phyloP scores from a whole-genome alignment of 805 yeast species.

The Kluyveromyces aestuarii region DNA sequence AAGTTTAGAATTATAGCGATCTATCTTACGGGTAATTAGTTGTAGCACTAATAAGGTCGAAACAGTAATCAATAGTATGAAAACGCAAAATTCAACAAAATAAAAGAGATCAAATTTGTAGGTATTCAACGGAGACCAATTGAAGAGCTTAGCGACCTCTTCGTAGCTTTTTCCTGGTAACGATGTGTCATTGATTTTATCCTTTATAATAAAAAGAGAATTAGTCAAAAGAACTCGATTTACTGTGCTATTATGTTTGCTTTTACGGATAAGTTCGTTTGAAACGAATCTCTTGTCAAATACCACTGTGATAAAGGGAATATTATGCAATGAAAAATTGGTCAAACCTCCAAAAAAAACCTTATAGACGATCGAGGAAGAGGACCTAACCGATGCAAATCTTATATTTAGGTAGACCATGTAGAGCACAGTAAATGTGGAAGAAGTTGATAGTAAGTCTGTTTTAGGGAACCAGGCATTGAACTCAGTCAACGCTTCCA shows the following conservation, averaged over 20 bases:
- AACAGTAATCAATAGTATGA: slow-evolving; percentile 43
- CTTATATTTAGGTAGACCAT: slow-evolving; percentile 7
- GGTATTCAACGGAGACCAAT: slow-evolving; percentile 21
- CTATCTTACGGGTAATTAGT: slow-evolving; percentile 24
- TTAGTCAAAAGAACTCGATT: neutral
- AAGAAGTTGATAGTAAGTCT: neutral
- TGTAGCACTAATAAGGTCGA: slow-evolving; percentile 38
- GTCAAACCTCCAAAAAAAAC: slow-evolving; percentile 6
- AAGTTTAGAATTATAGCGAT: slow-evolving; percentile 2
- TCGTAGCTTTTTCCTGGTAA: neutral
- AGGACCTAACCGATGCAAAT: slow-evolving; percentile 10
- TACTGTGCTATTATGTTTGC: neutral
- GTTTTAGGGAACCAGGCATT: neutral
- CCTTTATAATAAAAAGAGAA: slow-evolving; percentile 13
- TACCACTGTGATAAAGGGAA: slow-evolving; percentile 5
- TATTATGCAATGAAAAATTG: slow-evolving; percentile 2
- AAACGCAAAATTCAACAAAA: slow-evolving; percentile 46
- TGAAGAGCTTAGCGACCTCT: slow-evolving; percentile 6
- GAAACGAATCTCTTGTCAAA: slow-evolving; percentile 10
- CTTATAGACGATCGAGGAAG: slow-evolving; percentile 12
- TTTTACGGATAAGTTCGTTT: slow-evolving; percentile 3
- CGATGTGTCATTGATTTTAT: slow-evolving; percentile 4
- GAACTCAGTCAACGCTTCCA: neutral
- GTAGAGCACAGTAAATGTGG: slow-evolving; percentile 3
- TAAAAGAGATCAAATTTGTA: slow-evolving; percentile 42